Conservation (phyloP, 768 basidiomycete species). For the Tricholoma hemisulphureum region DNA sequence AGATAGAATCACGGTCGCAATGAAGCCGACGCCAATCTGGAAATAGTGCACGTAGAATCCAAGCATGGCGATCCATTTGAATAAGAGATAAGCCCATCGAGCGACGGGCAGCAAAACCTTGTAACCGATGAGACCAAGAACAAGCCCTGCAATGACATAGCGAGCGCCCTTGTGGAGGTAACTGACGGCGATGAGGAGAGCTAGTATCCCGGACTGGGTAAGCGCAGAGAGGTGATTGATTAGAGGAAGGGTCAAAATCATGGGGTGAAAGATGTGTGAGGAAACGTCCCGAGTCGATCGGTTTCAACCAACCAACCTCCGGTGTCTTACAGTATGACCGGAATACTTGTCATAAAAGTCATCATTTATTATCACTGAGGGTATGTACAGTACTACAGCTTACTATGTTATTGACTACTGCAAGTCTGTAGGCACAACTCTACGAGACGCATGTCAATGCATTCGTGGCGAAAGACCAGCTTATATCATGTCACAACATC, state of each 20-base stretch:
- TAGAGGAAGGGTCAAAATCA: slow-evolving; percentile 21
- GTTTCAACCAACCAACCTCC: neutral
- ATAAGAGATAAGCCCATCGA: neutral
- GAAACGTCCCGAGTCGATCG: no score
- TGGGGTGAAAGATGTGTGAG: slow-evolving; percentile 1
- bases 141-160: slow-evolving; percentile 17
- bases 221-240: slow-evolving; percentile 30
- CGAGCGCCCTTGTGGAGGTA: slow-evolving; percentile 28
- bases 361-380: neutral
- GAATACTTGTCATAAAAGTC: neutral
- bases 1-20: slow-evolving; percentile 11
- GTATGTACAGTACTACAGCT: neutral
- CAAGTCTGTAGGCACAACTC: neutral
- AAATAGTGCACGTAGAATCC: slow-evolving; percentile 15
- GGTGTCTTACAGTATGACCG: neutral
- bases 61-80: slow-evolving; percentile 14
- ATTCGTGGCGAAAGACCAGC: neutral
- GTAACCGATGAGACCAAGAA: slow-evolving; percentile 26
- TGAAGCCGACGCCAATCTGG: slow-evolving; percentile 17
- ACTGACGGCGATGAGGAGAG: slow-evolving; percentile 25
- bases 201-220: slow-evolving; percentile 28
- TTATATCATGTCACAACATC: neutral
- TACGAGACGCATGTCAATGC: neutral
- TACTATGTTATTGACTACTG: no score
- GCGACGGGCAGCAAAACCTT: slow-evolving; percentile 16